These are phyloP conservation scores for Coccomyxa sp. DNA, from an alignment of 139 green algal species.

Conservation along the genomic window DNA sequence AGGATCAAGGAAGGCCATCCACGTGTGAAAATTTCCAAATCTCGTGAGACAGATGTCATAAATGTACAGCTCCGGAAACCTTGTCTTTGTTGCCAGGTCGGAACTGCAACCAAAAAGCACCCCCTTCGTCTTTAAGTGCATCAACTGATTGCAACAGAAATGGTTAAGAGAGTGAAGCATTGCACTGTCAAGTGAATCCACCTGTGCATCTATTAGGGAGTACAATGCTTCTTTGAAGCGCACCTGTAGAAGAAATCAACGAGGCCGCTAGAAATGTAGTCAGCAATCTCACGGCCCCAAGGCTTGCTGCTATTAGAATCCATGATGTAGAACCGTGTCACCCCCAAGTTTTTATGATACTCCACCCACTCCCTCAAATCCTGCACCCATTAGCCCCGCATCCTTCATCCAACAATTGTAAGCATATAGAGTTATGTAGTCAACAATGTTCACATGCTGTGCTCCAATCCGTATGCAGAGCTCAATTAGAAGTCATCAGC, in stretches of 20 bases:
- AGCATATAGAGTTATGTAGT: no score
- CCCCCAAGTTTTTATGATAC: background rate
- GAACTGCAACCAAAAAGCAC: background rate
- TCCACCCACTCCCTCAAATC: background rate
- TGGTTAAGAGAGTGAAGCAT: no score
- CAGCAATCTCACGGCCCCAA: background rate
- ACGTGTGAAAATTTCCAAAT: background rate
- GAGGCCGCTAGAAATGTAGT: background rate
- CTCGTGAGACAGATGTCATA: background rate
- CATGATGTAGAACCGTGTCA: background rate
- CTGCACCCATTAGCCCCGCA: background rate
- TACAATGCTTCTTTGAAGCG: no score
- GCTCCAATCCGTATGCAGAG: background rate
- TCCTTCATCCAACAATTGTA: no score
- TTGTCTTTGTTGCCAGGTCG: background rate
- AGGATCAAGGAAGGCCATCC: background rate
- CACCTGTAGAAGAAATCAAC: background rate
- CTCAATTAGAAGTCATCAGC: background rate
- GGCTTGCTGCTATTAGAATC: background rate
- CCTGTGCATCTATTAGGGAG: no score
- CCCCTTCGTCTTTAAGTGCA: no score
- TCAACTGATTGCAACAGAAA: no score
- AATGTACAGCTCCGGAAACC: background rate
- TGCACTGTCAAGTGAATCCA: no score
- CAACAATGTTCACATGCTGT: background rate